Conservation (phyloP, 306 rosid genomes). For the Fagus sylvatica region DNA sequence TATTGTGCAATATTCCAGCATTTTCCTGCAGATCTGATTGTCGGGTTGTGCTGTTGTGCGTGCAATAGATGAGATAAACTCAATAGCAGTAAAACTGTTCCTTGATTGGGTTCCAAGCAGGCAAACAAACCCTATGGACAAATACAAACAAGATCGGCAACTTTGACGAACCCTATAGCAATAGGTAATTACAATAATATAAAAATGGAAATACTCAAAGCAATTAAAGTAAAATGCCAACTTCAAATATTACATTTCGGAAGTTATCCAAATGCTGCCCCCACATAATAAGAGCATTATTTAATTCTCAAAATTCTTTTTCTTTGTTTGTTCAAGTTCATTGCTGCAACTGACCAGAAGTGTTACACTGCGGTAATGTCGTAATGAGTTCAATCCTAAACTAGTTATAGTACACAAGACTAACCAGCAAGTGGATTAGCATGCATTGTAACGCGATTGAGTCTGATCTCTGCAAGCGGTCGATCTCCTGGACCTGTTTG, state of each 20-base stretch:
- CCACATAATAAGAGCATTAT: constrained; percentile 4
- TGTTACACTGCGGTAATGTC: background rate
- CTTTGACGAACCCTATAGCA: background rate
- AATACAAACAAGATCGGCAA: background rate
- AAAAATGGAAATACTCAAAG: background rate
- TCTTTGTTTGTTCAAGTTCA: constrained; percentile 10
- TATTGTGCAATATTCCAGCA: background rate
- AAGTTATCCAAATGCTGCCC: constrained; percentile 25
- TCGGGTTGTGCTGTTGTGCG: background rate
- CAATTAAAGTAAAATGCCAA: background rate
- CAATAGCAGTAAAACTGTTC: background rate
- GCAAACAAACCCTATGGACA: background rate
- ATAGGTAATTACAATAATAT: background rate
- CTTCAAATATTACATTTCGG: background rate
- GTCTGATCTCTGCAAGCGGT: constrained; percentile 94
- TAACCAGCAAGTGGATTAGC: constrained; percentile 89
- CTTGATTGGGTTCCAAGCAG: background rate
- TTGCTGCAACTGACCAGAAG: constrained; percentile 2
- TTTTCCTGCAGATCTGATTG: background rate
- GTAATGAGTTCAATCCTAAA: background rate
- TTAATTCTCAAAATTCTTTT: constrained; percentile 7
- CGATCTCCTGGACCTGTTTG: constrained; percentile 87
- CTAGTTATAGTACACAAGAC: constrained; percentile 1
- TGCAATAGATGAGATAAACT: background rate
- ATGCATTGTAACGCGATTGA: constrained; percentile 81